phyloP scores from a whole-genome alignment of 805 yeast species.

The Komagataella populi region DNA sequence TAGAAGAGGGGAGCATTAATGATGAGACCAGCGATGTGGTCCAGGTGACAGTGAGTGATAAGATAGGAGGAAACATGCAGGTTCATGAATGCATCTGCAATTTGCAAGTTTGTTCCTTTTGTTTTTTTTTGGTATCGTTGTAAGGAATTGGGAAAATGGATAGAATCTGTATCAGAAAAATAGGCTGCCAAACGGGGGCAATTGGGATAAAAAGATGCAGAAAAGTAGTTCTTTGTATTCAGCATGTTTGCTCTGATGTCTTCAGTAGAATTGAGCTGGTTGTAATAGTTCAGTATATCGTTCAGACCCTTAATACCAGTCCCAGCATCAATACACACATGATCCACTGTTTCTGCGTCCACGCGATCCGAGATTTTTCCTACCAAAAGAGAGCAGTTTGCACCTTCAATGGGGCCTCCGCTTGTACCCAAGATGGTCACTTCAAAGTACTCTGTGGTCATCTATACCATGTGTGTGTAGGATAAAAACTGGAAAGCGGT shows the following conservation, averaged over 20 bases:
- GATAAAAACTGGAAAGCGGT: background rate
- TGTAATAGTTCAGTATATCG: slow-evolving; percentile 17
- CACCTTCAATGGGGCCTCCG: slow-evolving; percentile 74
- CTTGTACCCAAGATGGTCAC: slow-evolving; percentile 61
- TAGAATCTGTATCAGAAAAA: slow-evolving; percentile 5
- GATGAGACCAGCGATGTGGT: slow-evolving; percentile 59
- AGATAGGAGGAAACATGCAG: slow-evolving; percentile 26
- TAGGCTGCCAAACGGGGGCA: slow-evolving; percentile 14
- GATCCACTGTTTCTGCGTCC: slow-evolving; percentile 11
- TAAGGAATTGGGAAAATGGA: background rate
- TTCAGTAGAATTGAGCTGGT: background rate
- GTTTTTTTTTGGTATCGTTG: background rate
- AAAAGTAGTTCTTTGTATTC: slow-evolving; percentile 19
- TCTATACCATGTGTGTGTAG: background rate
- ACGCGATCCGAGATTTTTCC: slow-evolving; percentile 31
- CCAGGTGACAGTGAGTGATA: slow-evolving; percentile 77
- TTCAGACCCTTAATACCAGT: slow-evolving; percentile 47
- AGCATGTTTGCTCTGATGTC: slow-evolving; percentile 7
- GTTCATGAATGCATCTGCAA: slow-evolving; percentile 15
- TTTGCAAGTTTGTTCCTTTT: slow-evolving; percentile 3
- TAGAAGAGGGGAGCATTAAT: slow-evolving; percentile 54
- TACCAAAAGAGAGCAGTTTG: slow-evolving; percentile 54
- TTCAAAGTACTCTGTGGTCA: slow-evolving; percentile 24
- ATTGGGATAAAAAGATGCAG: slow-evolving; percentile 13
- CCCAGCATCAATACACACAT: slow-evolving; percentile 71